Percentiles rank a stretch among this genome's conserved stretches.
Conservation (phyloP, 1,139 yeast genomes). For the Debaryomyces nepalensis region DNA sequence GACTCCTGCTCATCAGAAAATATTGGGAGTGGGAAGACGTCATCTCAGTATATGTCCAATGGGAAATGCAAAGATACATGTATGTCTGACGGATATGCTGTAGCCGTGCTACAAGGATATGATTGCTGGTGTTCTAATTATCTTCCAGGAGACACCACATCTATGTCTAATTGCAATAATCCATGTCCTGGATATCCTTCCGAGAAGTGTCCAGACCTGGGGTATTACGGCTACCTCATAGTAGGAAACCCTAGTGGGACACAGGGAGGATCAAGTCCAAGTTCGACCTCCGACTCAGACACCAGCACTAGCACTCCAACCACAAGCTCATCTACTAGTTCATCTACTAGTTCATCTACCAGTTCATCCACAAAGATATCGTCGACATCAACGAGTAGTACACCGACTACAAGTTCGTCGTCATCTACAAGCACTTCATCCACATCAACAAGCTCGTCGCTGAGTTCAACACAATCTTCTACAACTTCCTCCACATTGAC, state of each 20-base stretch:
- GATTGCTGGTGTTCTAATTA: slow-evolving; percentile 67
- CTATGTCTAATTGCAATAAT: slow-evolving; percentile 42
- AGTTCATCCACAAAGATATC: slow-evolving; percentile 17
- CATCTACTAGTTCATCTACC: slow-evolving; percentile 16
- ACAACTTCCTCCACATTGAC: slow-evolving; percentile 9
- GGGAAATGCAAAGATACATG: slow-evolving; percentile 61
- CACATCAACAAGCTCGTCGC: slow-evolving; percentile 11
- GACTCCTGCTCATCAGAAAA: slow-evolving; percentile 54
- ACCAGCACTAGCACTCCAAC: slow-evolving; percentile 18
- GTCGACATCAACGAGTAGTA: slow-evolving; percentile 23
- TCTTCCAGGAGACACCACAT: slow-evolving; percentile 47
- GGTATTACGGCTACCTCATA: slow-evolving; percentile 41
- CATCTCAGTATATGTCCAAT: slow-evolving; percentile 47
- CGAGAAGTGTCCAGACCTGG: slow-evolving; percentile 40
- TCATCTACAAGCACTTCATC: slow-evolving; percentile 18
- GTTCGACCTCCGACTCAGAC: slow-evolving; percentile 10
- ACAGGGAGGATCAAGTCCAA: slow-evolving; percentile 17
- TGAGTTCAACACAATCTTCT: slow-evolving; percentile 14
- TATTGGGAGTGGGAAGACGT: slow-evolving; percentile 28
- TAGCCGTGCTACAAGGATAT: slow-evolving; percentile 56
- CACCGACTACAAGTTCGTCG: slow-evolving; percentile 19
- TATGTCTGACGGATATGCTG: slow-evolving; percentile 46
- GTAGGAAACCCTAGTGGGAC: slow-evolving; percentile 30
- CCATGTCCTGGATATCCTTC: slow-evolving; percentile 55
- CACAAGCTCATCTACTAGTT: slow-evolving; percentile 19